phyloP scores from a whole-genome alignment of 164 flowering plant species.

The Magnolia kwangsiensis region DNA sequence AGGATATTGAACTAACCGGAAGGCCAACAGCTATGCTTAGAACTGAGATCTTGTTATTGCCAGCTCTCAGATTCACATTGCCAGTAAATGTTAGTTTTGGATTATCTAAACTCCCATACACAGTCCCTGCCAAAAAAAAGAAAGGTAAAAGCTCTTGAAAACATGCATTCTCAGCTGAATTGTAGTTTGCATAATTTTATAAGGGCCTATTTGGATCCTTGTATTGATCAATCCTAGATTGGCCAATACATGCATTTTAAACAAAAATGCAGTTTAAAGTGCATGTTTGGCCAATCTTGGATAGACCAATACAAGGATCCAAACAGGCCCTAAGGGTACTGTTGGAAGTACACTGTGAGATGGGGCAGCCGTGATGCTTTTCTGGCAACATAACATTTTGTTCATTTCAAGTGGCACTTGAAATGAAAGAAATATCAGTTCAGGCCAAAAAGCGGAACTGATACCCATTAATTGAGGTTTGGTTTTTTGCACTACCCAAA shows the following conservation, averaged over 20 bases:
- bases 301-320: background rate
- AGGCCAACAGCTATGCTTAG: conserved; percentile 85
- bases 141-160: background rate
- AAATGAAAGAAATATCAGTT: background rate
- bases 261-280: background rate
- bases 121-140: conserved; percentile 50
- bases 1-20: conserved; percentile 50
- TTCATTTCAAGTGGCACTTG: background rate
- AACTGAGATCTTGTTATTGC: conserved; percentile 71
- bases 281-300: too few species aligned
- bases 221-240: background rate
- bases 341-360: background rate
- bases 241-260: background rate
- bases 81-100: conserved; percentile 61
- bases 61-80: conserved; percentile 54
- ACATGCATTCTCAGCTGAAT: background rate
- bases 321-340: background rate
- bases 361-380: background rate
- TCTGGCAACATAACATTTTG: background rate
- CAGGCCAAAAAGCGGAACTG: background rate
- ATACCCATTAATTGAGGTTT: background rate
- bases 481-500: background rate
- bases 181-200: too few species aligned
- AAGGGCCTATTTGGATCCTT: background rate
- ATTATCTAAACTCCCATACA: conserved; percentile 55